phyloP scores from a whole-genome alignment of 2,329 filamentous ascomycete species.

The Nemania bipapillata region DNA sequence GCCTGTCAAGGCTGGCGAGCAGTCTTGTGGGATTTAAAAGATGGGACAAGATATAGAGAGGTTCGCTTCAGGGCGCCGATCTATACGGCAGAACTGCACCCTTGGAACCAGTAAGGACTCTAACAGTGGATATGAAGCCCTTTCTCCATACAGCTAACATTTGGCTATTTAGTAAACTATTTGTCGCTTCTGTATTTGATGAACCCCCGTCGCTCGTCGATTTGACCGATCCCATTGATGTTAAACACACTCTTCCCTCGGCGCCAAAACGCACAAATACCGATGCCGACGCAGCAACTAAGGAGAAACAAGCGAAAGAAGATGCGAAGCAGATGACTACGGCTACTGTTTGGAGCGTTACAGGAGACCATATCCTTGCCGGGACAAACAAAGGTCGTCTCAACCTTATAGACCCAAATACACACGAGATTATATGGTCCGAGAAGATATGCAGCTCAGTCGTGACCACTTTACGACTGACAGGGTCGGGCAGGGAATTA shows the following conservation, averaged over 20 bases:
- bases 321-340: conserved; percentile 96
- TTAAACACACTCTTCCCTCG: conserved; percentile 82
- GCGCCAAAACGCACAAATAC: conserved; percentile 78
- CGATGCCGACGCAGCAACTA: conserved; percentile 74
- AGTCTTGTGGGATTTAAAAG: conserved; percentile 89
- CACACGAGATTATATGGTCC: conserved; percentile 85
- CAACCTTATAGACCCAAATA: conserved; percentile 89
- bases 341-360: conserved; percentile 85
- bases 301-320: conserved; percentile 87
- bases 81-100: conserved; percentile 95
- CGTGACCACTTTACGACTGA: conserved; percentile 86
- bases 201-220: conserved; percentile 91
- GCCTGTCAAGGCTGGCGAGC: conserved; percentile 97
- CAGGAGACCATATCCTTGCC: conserved; percentile 87
- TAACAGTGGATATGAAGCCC: not conserved
- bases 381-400: conserved; percentile 96
- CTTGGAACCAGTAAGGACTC: conserved; percentile 78
- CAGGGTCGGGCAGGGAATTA: conserved; percentile 83
- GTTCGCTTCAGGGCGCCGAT: conserved; percentile 92
- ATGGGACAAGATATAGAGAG: conserved; percentile 77
- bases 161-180: conserved; percentile 70
- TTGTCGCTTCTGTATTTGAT: conserved; percentile 93
- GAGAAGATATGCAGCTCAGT: conserved; percentile 87
- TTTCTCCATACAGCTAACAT: conserved; percentile 14
- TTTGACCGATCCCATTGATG: conserved; percentile 72